A percentile compares a stretch with the other conserved stretches of the same genome.
phyloP scores from a whole-genome alignment of 2,329 filamentous ascomycete genomes.

The Aureobasidium sp. region DNA sequence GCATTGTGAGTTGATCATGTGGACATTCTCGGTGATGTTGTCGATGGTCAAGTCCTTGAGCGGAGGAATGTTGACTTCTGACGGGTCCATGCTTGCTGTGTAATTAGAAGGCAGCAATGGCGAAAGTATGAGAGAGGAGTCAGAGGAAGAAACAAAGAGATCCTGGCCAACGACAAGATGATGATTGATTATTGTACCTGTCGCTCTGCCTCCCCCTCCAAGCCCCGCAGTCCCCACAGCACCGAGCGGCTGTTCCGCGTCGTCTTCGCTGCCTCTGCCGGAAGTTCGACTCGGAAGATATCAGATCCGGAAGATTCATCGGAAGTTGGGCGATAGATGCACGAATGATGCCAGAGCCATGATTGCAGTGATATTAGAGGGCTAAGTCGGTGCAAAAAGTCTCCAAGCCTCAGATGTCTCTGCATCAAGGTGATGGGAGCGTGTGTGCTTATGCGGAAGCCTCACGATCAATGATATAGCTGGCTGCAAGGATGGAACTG shows the following conservation, averaged over 20 bases:
- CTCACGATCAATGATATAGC: no score
- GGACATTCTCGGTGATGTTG: slow-evolving; percentile 72
- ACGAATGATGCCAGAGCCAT: background rate
- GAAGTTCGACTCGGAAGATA: background rate
- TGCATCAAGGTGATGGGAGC: no score
- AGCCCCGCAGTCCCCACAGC: slow-evolving; percentile 10
- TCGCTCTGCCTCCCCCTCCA: background rate
- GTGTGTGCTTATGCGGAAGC: no score
- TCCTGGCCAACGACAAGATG: no score
- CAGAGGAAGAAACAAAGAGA: background rate
- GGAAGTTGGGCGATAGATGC: background rate
- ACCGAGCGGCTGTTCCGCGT: background rate
- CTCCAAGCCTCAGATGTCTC: no score
- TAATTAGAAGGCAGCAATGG: background rate
- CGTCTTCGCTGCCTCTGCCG: background rate
- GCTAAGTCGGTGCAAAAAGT: background rate
- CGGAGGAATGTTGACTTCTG: slow-evolving; percentile 40
- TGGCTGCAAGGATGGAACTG: no score
- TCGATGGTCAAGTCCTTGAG: slow-evolving; percentile 68
- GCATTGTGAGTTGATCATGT: slow-evolving; percentile 66
- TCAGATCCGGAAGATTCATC: background rate
- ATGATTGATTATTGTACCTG: background rate
- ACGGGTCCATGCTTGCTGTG: slow-evolving; percentile 34
- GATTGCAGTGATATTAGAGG: no score
- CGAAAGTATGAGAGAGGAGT: background rate